Conservation (phyloP, 306 rosid species). For the Sicyos baderoa region DNA sequence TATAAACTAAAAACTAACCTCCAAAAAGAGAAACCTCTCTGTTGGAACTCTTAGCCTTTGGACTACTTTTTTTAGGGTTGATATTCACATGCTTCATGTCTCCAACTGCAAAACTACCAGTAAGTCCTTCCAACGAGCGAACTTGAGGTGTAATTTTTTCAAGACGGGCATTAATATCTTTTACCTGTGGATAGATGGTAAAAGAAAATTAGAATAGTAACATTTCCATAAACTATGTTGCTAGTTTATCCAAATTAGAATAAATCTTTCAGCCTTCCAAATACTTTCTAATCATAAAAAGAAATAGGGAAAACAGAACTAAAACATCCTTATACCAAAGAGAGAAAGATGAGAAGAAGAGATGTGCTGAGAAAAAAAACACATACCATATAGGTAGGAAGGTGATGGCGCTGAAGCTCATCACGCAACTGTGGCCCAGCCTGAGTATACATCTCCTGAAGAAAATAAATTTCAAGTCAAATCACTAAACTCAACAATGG, state of each 20-base stretch:
- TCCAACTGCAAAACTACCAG: conserved; percentile 52
- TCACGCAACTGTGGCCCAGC: conserved; percentile 94
- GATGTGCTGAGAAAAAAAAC: not conserved
- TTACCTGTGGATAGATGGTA: conserved; percentile 48
- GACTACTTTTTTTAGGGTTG: conserved; percentile 80
- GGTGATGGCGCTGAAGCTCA: conserved; percentile 84
- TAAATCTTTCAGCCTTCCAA: not conserved
- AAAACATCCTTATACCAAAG: not conserved
- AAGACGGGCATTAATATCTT: conserved; percentile 86
- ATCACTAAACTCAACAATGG: not conserved
- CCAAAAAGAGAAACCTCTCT: conserved; percentile 71
- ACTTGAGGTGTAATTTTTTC: conserved; percentile 86
- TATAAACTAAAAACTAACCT: conserved; percentile 48
- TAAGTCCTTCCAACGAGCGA: conserved; percentile 54
- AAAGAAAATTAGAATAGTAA: not conserved
- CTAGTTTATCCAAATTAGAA: not conserved
- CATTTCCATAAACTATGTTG: not conserved
- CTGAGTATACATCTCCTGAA: conserved; percentile 91
- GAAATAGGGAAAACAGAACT: not conserved
- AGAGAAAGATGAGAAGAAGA: conserved; percentile 9
- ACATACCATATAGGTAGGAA: conserved; percentile 74
- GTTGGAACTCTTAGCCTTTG: conserved; percentile 77
- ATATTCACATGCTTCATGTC: conserved; percentile 53
- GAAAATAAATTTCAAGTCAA: conserved; percentile 12
- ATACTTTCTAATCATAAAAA: not conserved